These are phyloP conservation scores for Botryotinia convoluta DNA, from an alignment of 2,329 filamentous ascomycete genomes.

Conservation along the genomic window DNA sequence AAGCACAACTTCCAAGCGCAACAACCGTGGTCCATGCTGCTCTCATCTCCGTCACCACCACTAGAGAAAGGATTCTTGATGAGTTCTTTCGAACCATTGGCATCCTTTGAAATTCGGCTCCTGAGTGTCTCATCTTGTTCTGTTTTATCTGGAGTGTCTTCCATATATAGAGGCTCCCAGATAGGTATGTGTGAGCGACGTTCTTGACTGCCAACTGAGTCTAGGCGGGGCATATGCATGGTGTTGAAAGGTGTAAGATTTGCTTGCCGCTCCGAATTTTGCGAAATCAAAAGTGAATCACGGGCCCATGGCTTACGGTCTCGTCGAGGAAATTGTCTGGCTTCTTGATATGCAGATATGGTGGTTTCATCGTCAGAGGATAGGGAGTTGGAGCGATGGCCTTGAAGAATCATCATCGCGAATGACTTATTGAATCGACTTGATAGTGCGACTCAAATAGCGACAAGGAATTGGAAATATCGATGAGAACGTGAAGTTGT, in stretches of 20 bases:
- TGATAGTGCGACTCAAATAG: neutral
- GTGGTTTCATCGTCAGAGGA: neutral
- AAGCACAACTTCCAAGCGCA: constrained; percentile 11
- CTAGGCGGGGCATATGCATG: constrained; percentile 12
- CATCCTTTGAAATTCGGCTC: neutral
- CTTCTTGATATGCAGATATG: neutral
- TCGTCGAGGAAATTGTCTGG: neutral
- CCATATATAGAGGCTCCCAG: constrained; percentile 16
- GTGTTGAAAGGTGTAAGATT: constrained; percentile 12
- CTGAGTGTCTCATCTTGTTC: neutral
- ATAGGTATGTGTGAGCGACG: constrained; percentile 3
- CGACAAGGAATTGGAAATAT: neutral
- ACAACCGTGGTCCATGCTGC: neutral
- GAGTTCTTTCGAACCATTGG: neutral
- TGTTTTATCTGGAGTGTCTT: neutral
- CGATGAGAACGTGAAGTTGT: too few relatives aligned
- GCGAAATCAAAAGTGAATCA: neutral
- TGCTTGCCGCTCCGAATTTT: neutral
- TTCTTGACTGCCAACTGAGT: constrained; percentile 1
- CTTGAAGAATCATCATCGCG: constrained; percentile 16
- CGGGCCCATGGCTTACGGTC: neutral
- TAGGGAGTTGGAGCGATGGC: constrained; percentile 2
- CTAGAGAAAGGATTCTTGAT: neutral
- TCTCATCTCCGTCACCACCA: neutral
- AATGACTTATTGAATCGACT: neutral